Conservation (phyloP, 2,329 filamentous ascomycete species). For the Cladosporium halotolerans region DNA sequence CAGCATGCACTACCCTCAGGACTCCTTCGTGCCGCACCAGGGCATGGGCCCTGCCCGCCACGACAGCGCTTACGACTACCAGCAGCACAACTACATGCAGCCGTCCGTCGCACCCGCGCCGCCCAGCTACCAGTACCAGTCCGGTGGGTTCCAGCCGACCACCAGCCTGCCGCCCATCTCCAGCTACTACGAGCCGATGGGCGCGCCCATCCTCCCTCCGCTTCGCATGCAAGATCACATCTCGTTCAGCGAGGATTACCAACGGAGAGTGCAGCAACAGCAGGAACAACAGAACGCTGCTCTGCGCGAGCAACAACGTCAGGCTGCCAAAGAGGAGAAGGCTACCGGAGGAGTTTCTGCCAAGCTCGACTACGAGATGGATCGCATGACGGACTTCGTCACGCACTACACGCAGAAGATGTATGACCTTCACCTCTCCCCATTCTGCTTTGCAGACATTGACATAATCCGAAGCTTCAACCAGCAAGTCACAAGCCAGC, state of each 20-base stretch:
- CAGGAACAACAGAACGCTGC: slow-evolving; percentile 32
- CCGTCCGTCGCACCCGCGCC: slow-evolving; percentile 25
- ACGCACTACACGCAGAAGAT: slow-evolving; percentile 77
- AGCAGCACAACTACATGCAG: slow-evolving; percentile 42
- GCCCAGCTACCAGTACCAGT: slow-evolving; percentile 26
- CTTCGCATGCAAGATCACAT: slow-evolving; percentile 38
- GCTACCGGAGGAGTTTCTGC: slow-evolving; percentile 81
- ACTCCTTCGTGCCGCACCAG: slow-evolving; percentile 38
- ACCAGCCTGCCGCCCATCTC: slow-evolving; percentile 30
- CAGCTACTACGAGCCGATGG: slow-evolving; percentile 40
- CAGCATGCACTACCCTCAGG: slow-evolving; percentile 40
- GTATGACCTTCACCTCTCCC: slow-evolving; percentile 54
- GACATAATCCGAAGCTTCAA: slow-evolving; percentile 58
- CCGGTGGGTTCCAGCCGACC: slow-evolving; percentile 15
- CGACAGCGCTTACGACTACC: slow-evolving; percentile 41
- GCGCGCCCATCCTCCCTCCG: slow-evolving; percentile 42
- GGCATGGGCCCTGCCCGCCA: slow-evolving; percentile 31
- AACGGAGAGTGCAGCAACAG: slow-evolving; percentile 34
- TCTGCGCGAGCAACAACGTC: slow-evolving; percentile 33
- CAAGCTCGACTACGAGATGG: slow-evolving; percentile 94
- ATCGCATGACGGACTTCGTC: slow-evolving; percentile 91
- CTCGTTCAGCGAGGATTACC: slow-evolving; percentile 34
- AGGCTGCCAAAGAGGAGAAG: slow-evolving; percentile 54
- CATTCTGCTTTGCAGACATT: slow-evolving; percentile 55
- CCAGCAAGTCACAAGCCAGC: slow-evolving; percentile 55